phyloP scores from a whole-genome alignment of 306 rosid genomes.

The Comarum palustre region DNA sequence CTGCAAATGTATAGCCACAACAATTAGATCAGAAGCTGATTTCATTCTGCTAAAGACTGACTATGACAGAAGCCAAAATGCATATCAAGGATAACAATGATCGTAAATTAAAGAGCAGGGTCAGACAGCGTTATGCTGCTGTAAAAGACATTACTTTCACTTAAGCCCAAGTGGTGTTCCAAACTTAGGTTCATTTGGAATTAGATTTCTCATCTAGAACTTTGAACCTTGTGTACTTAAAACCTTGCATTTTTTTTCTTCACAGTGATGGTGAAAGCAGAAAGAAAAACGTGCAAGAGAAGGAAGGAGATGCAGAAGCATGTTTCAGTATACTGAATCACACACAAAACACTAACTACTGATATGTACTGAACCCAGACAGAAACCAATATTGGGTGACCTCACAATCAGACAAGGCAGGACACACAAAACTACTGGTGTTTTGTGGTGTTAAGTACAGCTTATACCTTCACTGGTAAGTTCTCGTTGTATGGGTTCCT shows the following conservation, averaged over 20 bases:
- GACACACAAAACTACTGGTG: not conserved
- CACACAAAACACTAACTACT: not conserved
- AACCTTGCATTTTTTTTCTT: not conserved
- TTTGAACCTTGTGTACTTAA: not conserved
- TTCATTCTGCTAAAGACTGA: not conserved
- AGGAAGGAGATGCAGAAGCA: not conserved
- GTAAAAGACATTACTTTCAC: not conserved
- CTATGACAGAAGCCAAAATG: slow-evolving; percentile 2
- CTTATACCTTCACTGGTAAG: slow-evolving; percentile 92
- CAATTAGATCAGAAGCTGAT: slow-evolving; percentile 8
- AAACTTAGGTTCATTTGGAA: not conserved
- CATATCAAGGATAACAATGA: not conserved
- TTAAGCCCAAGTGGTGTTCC: not conserved
- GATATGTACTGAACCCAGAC: not conserved
- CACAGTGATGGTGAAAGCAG: not conserved
- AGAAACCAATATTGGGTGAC: not conserved
- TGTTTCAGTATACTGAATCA: not conserved
- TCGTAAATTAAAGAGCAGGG: not conserved
- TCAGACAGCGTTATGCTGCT: not conserved
- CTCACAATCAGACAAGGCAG: slow-evolving; percentile 2
- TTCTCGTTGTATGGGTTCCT: slow-evolving; percentile 98
- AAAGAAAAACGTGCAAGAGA: not conserved
- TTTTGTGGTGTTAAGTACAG: not conserved
- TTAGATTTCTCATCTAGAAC: not conserved
- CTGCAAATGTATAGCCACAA: slow-evolving; percentile 47